A percentile compares a stretch with the other conserved stretches of the same genome.
These are phyloP conservation scores for Trametes hirsuta DNA, from an alignment of 1,284 basidiomycete species.

Conservation along the genomic window DNA sequence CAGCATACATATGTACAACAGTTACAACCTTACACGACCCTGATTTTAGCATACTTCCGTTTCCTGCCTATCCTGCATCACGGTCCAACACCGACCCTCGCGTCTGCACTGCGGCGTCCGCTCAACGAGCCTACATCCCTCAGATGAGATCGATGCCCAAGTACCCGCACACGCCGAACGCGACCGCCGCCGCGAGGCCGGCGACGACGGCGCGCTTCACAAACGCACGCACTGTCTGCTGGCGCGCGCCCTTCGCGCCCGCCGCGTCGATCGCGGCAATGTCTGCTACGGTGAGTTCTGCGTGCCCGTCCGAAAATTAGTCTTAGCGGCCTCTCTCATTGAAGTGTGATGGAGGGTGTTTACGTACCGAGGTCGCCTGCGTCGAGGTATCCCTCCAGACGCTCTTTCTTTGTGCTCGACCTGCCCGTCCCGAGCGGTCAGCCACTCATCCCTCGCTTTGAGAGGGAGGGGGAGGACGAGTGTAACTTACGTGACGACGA, in stretches of 20 bases:
- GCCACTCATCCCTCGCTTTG: neutral
- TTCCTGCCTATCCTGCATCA: too few species aligned
- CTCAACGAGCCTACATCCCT: neutral
- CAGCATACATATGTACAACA: neutral
- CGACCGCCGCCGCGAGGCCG: conserved; percentile 30
- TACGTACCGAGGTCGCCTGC: conserved; percentile 50
- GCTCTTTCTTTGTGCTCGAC: conserved; percentile 56
- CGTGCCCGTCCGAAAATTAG: too few species aligned
- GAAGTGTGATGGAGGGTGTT: too few species aligned
- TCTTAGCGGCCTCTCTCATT: too few species aligned
- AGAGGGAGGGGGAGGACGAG: neutral
- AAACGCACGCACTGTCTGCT: conserved; percentile 25
- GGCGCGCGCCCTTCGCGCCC: conserved; percentile 37
- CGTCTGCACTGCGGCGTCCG: neutral
- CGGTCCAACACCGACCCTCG: too few species aligned
- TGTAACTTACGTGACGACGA: conserved; percentile 63
- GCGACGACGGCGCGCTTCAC: conserved; percentile 29
- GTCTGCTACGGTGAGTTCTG: conserved; percentile 42
- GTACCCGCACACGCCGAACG: conserved; percentile 29
- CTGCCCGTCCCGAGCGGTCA: conserved; percentile 28
- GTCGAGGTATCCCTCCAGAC: conserved; percentile 58
- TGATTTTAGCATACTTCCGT: too few species aligned
- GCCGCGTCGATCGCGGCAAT: conserved; percentile 47
- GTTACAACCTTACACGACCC: neutral
- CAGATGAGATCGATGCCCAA: conserved; percentile 30